Evolutionary conservation across 352 stramenopile species (phyloP).

Genomic region (Globisporangium nagaii): DNA sequence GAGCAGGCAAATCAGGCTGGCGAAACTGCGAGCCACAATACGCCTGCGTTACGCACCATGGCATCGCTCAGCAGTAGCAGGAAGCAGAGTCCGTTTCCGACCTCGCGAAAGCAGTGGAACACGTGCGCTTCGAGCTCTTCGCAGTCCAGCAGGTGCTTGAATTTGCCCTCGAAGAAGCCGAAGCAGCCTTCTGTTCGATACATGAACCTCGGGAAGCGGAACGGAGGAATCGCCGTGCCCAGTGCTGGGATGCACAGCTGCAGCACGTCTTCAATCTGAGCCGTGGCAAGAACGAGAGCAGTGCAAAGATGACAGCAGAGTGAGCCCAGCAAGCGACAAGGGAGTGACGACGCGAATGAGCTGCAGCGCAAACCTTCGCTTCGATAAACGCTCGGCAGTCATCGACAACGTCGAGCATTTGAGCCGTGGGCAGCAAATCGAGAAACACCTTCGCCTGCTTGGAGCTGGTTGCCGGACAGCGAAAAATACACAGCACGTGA

Average conservation of each 20-base stretch:
- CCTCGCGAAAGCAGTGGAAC: constrained; percentile 74
- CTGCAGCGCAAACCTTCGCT: constrained; percentile 24
- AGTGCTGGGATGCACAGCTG: constrained; percentile 67
- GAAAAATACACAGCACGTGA: neutral
- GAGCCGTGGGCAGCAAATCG: constrained; percentile 19
- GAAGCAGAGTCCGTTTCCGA: constrained; percentile 74
- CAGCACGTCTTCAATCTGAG: constrained; percentile 69
- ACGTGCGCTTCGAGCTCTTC: constrained; percentile 77
- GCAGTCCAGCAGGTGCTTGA: constrained; percentile 72
- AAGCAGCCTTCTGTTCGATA: constrained; percentile 41
- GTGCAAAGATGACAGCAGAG: neutral
- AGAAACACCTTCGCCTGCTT: constrained; percentile 22
- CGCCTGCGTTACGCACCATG: too few species aligned
- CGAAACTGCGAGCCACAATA: too few species aligned
- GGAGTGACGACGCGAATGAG: too few species aligned
- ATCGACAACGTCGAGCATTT: constrained; percentile 26
- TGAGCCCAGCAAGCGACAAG: too few species aligned
- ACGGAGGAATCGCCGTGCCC: constrained; percentile 62
- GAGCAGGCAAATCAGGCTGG: neutral
- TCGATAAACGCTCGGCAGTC: constrained; percentile 26
- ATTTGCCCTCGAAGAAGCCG: constrained; percentile 81
- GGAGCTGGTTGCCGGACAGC: neutral
- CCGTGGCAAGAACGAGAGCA: too few species aligned
- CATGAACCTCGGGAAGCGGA: constrained; percentile 64
- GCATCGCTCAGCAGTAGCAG: constrained; percentile 35